A percentile compares a stretch with the other conserved stretches of the same genome.
Conservation (phyloP, 1,139 yeast species). For the Ogataea hybrid region DNA sequence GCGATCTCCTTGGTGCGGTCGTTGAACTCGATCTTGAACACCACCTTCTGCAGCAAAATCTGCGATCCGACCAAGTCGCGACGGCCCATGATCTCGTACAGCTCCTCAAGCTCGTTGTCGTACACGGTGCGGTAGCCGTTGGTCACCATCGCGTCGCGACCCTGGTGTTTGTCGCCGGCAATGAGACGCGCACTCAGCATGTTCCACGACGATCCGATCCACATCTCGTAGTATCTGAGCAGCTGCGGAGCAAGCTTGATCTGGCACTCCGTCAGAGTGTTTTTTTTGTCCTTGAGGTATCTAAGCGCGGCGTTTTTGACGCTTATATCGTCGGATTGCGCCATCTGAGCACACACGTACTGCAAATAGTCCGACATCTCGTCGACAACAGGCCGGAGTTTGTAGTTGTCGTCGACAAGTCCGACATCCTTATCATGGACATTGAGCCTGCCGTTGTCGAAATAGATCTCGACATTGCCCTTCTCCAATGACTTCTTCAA, state of each 20-base stretch:
- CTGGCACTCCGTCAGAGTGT: constrained; percentile 52
- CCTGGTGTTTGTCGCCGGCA: constrained; percentile 15
- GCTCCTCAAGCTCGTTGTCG: constrained; percentile 42
- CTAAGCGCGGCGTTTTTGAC: constrained; percentile 30
- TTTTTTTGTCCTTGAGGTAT: constrained; percentile 45
- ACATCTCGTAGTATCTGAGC: constrained; percentile 59
- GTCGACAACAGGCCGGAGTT: constrained; percentile 44
- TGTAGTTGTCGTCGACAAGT: constrained; percentile 22
- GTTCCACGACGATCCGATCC: constrained; percentile 76
- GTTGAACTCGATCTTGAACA: constrained; percentile 39
- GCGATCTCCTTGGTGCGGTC: constrained; percentile 28
- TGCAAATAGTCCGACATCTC: constrained; percentile 61
- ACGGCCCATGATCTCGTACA: constrained; percentile 34
- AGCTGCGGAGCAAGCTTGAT: constrained; percentile 47
- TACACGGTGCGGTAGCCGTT: constrained; percentile 59
- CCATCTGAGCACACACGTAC: constrained; percentile 42
- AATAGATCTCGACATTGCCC: constrained; percentile 36
- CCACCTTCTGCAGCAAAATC: constrained; percentile 46
- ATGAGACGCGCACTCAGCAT: constrained; percentile 40
- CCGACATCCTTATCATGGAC: constrained; percentile 24
- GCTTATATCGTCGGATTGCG: constrained; percentile 39
- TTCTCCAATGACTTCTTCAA: constrained; percentile 50
- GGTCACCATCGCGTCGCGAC: constrained; percentile 51
- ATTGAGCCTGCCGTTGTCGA: constrained; percentile 45
- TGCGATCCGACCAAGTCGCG: constrained; percentile 22